Percentiles rank a stretch among this genome's conserved stretches.
phyloP scores from a whole-genome alignment of 2,329 filamentous ascomycete species.

The Alternaria sp. region DNA sequence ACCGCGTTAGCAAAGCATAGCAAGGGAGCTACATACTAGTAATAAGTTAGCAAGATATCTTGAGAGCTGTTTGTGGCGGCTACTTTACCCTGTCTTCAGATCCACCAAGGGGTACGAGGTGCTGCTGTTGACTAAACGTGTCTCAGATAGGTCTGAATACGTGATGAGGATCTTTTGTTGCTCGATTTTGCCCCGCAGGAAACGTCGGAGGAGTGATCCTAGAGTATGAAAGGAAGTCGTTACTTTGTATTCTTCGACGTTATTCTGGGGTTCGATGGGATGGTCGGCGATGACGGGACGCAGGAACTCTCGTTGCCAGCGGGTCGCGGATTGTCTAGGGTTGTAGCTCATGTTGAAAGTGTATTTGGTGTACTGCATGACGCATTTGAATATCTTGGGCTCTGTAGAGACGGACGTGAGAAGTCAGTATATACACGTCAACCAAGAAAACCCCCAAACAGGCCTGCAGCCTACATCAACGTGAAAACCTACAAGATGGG shows the following conservation, averaged over 20 bases:
- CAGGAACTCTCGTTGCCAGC: slow-evolving; percentile 37
- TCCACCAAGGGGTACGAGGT: too few species aligned
- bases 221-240: too few species aligned
- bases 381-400: slow-evolving; percentile 45
- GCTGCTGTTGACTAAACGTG: too few species aligned
- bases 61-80: not conserved
- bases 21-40: not conserved
- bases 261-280: too few species aligned
- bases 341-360: slow-evolving; percentile 41
- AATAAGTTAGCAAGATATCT: not conserved
- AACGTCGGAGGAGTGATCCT: too few species aligned
- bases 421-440: not conserved
- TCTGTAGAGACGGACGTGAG: not conserved
- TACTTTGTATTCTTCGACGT: too few species aligned
- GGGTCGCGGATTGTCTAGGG: slow-evolving; percentile 30
- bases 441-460: too few species aligned
- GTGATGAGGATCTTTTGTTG: too few species aligned
- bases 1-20: not conserved
- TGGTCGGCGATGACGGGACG: slow-evolving; percentile 37
- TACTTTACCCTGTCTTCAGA: not conserved
- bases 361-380: slow-evolving; percentile 46
- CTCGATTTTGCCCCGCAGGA: too few species aligned
- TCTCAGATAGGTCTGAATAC: too few species aligned
- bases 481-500: too few species aligned
- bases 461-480: too few species aligned